A percentile compares a stretch with the other conserved stretches of the same genome.
phyloP scores from a whole-genome alignment of 495 filamentous ascomycete species.

The Hyaloscypha bicolor region DNA sequence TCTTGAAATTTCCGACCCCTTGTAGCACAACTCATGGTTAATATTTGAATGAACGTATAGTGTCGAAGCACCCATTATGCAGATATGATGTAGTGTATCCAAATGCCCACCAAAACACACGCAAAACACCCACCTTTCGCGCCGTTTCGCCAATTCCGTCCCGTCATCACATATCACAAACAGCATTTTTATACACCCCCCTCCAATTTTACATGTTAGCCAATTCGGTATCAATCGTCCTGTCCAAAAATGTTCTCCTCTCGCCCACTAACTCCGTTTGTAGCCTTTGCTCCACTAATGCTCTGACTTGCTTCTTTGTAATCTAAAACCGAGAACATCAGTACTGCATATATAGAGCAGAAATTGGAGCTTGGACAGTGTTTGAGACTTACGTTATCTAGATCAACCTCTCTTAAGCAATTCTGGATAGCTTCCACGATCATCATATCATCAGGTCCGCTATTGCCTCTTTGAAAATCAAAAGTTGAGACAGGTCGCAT shows the following conservation, averaged over 20 bases:
- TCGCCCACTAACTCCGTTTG: slow-evolving; percentile 86
- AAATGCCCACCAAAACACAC: not conserved
- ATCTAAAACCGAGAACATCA: no score
- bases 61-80: not conserved
- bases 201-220: slow-evolving; percentile 75
- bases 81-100: not conserved
- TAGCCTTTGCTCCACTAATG: slow-evolving; percentile 86
- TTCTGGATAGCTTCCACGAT: slow-evolving; percentile 83
- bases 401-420: slow-evolving; percentile 85
- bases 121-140: not conserved
- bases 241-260: slow-evolving; percentile 80
- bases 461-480: slow-evolving; percentile 71
- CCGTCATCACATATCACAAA: not conserved
- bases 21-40: not conserved
- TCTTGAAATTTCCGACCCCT: not conserved
- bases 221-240: slow-evolving; percentile 89
- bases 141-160: not conserved
- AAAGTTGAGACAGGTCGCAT: slow-evolving; percentile 66
- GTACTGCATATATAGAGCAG: no score
- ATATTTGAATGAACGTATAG: not conserved
- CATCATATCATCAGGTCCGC: slow-evolving; percentile 70
- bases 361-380: no score
- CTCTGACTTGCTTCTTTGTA: slow-evolving; percentile 96
- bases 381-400: slow-evolving; percentile 68
- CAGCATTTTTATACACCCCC: slow-evolving; percentile 9